Conservation (phyloP, 176 grass and related monocot genomes). For the Raddia distichophylla region DNA sequence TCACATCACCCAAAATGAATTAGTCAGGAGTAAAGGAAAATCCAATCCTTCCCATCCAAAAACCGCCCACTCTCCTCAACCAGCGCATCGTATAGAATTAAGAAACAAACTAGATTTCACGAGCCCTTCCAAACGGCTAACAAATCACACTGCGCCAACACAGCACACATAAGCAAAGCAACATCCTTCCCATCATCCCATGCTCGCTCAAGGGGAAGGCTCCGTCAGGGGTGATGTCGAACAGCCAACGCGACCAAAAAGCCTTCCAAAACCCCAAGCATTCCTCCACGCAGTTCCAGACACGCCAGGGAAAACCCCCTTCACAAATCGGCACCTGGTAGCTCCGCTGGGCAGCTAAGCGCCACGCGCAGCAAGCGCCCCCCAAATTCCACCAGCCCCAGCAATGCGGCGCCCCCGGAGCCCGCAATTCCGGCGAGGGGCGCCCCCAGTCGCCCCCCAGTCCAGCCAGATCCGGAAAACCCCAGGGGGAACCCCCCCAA, state of each 20-base stretch:
- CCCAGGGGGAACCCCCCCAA: neutral
- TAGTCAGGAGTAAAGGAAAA: neutral
- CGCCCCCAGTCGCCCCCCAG: neutral
- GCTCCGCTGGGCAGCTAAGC: neutral
- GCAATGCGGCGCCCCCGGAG: conserved; percentile 24
- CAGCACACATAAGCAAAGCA: neutral
- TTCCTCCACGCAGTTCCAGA: neutral
- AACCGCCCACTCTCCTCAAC: neutral
- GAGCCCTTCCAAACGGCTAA: neutral
- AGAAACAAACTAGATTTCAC: conserved; percentile 18
- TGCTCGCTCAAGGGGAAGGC: too few species aligned
- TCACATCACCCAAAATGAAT: neutral
- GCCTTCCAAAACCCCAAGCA: conserved; percentile 9
- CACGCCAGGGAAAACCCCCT: neutral
- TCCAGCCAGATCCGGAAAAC: conserved; percentile 29
- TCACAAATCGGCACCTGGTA: neutral
- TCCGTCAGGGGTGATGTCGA: neutral
- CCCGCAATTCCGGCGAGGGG: conserved; percentile 17
- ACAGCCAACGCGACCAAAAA: conserved; percentile 21
- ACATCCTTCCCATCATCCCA: neutral
- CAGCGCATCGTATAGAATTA: neutral
- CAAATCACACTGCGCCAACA: neutral
- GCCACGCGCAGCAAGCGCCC: neutral
- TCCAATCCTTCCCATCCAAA: neutral
- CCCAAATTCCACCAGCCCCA: conserved; percentile 40